Evolutionary conservation across 116 monocot genomes (phyloP).

Genomic region (Posidonia oceanica): DNA sequence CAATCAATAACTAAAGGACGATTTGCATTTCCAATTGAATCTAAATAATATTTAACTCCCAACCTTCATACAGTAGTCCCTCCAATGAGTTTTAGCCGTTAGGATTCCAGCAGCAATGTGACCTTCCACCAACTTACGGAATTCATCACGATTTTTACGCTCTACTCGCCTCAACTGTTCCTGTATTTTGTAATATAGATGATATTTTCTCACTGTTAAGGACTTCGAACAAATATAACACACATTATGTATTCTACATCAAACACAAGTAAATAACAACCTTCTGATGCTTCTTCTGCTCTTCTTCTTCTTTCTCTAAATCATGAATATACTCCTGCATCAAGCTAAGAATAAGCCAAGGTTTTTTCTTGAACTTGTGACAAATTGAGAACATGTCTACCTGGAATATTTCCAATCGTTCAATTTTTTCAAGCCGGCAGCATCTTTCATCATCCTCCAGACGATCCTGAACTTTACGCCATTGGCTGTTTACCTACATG

Average conservation of each 20-base stretch:
- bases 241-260: not conserved
- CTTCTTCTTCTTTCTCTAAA: conserved; percentile 96
- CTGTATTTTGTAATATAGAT: conserved; percentile 20
- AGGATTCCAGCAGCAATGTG: conserved; percentile 61
- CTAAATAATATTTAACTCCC: not conserved
- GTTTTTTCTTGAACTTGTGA: not conserved
- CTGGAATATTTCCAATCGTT: conserved; percentile 90
- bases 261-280: conserved; percentile 15
- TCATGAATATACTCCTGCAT: conserved; percentile 86
- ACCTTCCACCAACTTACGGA: conserved; percentile 80
- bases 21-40: not conserved
- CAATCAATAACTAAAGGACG: not conserved
- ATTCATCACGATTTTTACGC: conserved; percentile 94
- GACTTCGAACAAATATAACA: not conserved
- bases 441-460: conserved; percentile 97
- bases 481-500: conserved; percentile 61
- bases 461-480: conserved; percentile 92
- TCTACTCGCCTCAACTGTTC: conserved; percentile 64
- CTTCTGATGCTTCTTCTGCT: conserved; percentile 77
- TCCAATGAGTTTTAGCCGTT: conserved; percentile 91
- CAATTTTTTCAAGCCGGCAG: conserved; percentile 86
- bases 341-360: conserved; percentile 11
- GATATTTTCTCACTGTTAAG: not conserved
- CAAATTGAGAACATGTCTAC: conserved; percentile 15
- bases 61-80: conserved; percentile 92